Base-by-base conservation (phyloP, 1,139 yeast genomes). In the Blastobotrys arbuscula region DNA sequence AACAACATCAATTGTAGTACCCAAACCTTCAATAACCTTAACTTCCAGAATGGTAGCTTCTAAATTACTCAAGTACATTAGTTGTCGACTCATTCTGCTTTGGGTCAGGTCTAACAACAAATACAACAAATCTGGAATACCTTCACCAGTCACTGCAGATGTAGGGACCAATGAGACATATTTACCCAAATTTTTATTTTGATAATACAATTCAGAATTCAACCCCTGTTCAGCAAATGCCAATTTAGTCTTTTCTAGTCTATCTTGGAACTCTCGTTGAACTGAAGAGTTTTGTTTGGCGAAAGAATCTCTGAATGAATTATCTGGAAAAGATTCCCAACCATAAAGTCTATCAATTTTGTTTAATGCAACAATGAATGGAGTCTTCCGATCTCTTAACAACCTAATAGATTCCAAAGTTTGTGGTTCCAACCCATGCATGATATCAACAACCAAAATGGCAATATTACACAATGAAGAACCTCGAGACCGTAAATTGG, bases 401-500 rank as follows among this genome's bases (percentile, higher is more conserved):
- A 94, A 77, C 65, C 87, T 78, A 63, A 92, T 86, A 28, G 97
- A 88, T 73, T 92, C 99, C 53, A 92, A 72, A 15, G 99, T 92
- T 74, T 92, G 98, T 65, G 84, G 97, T 74, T 92, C 98, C 61
- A 92, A 78, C 67, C 99, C 99, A 74, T 92, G 99, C 96, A 90
- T 92, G 63, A 92, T 92, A 70, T 92, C 99, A 63, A 94, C 89
- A 51, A 92, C 98, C 73, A 92, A 78, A 65, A 94, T 90, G 63
- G 99, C 99, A 73, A 92, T 92, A 75, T 92, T 94, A 88, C 99
- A 92, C 62, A 92, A 77, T 8, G 97, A 90, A 23, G 98, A 90
- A 77, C 99, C 99, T 77, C 99, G 89, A 45, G 96, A 81, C 78
- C 99, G 87, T 69, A 92, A 79, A 70, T 94, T 94, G 45, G 96